Conservation (phyloP, 768 basidiomycete species). For the Podaxis sp. region DNA sequence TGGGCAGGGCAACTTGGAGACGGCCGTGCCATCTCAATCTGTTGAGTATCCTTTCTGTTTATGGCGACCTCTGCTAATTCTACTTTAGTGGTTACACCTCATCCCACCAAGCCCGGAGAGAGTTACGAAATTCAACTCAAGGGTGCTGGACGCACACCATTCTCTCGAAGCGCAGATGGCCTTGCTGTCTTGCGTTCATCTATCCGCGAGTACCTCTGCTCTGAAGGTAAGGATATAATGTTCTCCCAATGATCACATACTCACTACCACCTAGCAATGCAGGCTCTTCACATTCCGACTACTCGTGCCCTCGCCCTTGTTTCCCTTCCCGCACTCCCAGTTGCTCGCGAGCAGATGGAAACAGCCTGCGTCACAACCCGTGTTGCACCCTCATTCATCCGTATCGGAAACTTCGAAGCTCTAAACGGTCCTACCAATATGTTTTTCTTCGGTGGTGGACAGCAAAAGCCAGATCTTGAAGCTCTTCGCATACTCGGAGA, state of each 20-base stretch:
- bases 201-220: slow-evolving; percentile 88
- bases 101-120: slow-evolving; percentile 49
- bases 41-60: slow-evolving; percentile 25
- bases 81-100: slow-evolving; percentile 67
- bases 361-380: slow-evolving; percentile 73
- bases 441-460: slow-evolving; percentile 74
- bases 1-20: slow-evolving; percentile 97
- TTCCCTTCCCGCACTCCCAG: slow-evolving; percentile 66
- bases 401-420: slow-evolving; percentile 89
- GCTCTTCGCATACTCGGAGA: slow-evolving; percentile 69
- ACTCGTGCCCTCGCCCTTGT: slow-evolving; percentile 83
- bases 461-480: slow-evolving; percentile 72
- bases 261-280: slow-evolving; percentile 29
- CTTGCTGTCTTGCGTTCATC: slow-evolving; percentile 94
- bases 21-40: slow-evolving; percentile 88
- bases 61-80: not conserved
- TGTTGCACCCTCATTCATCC: slow-evolving; percentile 84
- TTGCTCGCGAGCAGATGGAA: slow-evolving; percentile 71
- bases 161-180: slow-evolving; percentile 89
- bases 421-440: slow-evolving; percentile 62
- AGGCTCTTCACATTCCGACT: slow-evolving; percentile 83
- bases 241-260: not conserved
- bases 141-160: slow-evolving; percentile 91
- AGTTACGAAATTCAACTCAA: slow-evolving; percentile 90
- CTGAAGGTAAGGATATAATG: slow-evolving; percentile 59